Evolutionary conservation across 1,284 basidiomycete species (phyloP).

Genomic region (Ceratobasidium sp.): DNA sequence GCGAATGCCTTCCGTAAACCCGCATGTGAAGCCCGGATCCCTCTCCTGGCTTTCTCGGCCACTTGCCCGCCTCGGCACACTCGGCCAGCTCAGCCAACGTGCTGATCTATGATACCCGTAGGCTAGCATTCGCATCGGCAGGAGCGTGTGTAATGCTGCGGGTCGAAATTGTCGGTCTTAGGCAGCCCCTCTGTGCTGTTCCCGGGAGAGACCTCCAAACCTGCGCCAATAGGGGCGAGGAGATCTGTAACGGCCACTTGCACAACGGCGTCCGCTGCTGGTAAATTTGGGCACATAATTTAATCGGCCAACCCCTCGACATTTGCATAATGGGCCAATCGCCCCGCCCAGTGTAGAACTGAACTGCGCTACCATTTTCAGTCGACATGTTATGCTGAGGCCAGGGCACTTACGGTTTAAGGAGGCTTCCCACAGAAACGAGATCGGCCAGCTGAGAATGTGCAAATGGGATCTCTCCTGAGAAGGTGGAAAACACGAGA

Average conservation of each 20-base stretch:
- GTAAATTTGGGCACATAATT: not conserved
- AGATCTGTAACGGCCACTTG: not conserved
- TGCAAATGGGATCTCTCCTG: not conserved
- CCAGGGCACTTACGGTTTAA: not conserved
- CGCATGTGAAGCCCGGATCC: not conserved
- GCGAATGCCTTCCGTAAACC: not conserved
- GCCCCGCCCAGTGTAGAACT: not conserved
- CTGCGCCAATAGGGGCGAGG: not conserved
- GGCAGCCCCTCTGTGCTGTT: not conserved
- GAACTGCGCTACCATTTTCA: not conserved
- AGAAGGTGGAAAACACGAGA: not conserved
- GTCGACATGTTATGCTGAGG: not conserved
- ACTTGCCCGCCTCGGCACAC: constrained; percentile 28
- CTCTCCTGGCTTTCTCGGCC: constrained; percentile 15
- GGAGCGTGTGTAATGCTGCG: not conserved
- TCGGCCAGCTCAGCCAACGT: not conserved
- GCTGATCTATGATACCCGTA: not conserved
- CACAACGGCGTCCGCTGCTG: not conserved
- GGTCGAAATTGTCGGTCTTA: not conserved
- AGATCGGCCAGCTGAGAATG: not conserved
- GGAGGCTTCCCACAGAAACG: not conserved
- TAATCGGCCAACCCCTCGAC: not conserved
- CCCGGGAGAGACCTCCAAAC: not conserved
- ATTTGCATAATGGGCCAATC: not conserved
- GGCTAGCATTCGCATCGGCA: not conserved